Evolutionary conservation across 768 basidiomycete genomes (phyloP).

Genomic region (Strobilomyces echinocephalus): DNA sequence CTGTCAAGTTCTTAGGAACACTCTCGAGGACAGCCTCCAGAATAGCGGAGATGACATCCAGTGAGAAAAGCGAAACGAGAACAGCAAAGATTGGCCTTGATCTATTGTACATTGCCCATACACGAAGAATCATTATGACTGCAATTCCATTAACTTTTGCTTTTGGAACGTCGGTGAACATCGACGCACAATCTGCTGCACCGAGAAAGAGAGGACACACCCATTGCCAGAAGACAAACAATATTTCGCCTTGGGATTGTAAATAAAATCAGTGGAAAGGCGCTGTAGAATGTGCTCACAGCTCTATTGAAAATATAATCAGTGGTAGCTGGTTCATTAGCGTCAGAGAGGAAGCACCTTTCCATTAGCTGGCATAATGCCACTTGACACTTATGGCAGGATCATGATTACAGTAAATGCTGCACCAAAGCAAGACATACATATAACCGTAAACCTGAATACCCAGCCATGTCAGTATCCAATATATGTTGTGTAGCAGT

Average conservation of each 20-base stretch:
- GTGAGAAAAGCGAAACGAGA: not conserved
- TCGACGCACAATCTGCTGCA: not conserved
- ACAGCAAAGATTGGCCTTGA: not conserved
- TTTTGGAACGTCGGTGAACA: no score
- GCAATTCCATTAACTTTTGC: not conserved
- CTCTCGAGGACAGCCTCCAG: not conserved
- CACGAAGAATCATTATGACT: not conserved
- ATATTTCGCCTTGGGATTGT: not conserved
- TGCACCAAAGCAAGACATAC: not conserved
- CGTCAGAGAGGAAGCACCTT: not conserved
- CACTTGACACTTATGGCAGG: not conserved
- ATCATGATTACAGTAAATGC: not conserved
- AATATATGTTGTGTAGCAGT: not conserved
- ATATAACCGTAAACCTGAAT: not conserved
- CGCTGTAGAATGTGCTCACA: not conserved
- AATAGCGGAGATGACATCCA: not conserved
- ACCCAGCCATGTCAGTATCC: not conserved
- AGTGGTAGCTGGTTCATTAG: not conserved
- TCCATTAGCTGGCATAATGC: constrained; percentile 2
- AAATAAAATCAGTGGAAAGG: not conserved
- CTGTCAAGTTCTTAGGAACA: not conserved
- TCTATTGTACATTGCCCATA: not conserved
- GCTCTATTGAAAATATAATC: not conserved
- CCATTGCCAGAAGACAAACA: not conserved
- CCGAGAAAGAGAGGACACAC: not conserved